Evolutionary conservation across 768 basidiomycete species (phyloP).

Genomic region (Psilocybe cyanescens): DNA sequence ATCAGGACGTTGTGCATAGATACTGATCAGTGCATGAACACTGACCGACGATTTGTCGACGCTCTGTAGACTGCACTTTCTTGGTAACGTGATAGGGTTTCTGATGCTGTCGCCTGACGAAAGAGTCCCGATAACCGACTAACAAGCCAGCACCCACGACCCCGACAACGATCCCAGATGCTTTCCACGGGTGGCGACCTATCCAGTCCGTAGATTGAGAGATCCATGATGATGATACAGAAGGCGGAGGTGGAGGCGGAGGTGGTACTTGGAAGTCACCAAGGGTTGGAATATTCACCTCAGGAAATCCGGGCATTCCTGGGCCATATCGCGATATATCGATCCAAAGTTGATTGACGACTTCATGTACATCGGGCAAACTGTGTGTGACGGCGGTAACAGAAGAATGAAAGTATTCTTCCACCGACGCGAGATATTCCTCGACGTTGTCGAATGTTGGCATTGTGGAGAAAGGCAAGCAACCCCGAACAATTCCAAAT

Average conservation of each 20-base stretch:
- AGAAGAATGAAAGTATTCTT: constrained; percentile 62
- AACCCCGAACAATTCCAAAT: not conserved
- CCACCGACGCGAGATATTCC: constrained; percentile 68
- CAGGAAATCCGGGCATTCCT: constrained; percentile 56
- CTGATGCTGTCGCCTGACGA: constrained; percentile 28
- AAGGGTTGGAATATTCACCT: constrained; percentile 61
- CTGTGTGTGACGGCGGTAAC: constrained; percentile 59
- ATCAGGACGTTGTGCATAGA: not conserved
- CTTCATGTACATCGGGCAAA: constrained; percentile 67
- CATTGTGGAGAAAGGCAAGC: constrained; percentile 23
- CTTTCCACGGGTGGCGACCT: constrained; percentile 62
- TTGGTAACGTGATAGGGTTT: constrained; percentile 45
- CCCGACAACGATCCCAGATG: constrained; percentile 56
- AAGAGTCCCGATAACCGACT: constrained; percentile 53
- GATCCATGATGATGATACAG: constrained; percentile 49
- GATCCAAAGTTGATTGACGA: constrained; percentile 70
- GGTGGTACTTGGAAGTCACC: constrained; percentile 71
- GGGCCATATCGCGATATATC: constrained; percentile 86
- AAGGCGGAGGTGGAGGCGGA: constrained; percentile 63
- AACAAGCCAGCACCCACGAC: constrained; percentile 65
- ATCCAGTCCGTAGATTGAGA: constrained; percentile 56
- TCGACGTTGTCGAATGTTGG: constrained; percentile 67
- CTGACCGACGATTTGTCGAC: constrained; percentile 73
- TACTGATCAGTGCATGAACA: constrained; percentile 9
- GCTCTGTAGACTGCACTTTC: constrained; percentile 49